Conservation (phyloP, 1,284 basidiomycete species). For the Leucoagaricus sp. region DNA sequence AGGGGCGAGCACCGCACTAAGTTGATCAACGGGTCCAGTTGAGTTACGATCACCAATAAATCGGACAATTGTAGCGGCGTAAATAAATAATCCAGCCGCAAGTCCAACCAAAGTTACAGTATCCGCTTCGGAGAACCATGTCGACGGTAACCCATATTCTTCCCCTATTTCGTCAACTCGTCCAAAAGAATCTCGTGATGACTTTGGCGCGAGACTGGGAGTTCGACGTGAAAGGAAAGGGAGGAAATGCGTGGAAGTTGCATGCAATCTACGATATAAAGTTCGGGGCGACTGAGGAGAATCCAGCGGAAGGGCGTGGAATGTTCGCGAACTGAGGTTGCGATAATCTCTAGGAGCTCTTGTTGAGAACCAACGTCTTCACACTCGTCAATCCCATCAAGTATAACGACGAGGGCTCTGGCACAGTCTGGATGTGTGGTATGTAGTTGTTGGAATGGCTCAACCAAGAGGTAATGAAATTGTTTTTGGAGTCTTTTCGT, state of each 20-base stretch:
- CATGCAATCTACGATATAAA: background rate
- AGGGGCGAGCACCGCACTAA: background rate
- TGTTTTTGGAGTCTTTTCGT: background rate
- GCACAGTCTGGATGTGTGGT: background rate
- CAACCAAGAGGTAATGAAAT: background rate
- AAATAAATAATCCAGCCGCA: background rate
- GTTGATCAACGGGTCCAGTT: background rate
- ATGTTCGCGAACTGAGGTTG: background rate
- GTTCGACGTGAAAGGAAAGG: background rate
- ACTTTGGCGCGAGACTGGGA: background rate
- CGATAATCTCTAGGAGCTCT: background rate
- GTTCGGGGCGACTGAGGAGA: background rate
- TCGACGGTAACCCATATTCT: background rate
- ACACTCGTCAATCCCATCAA: conserved; percentile 3
- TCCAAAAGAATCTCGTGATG: background rate
- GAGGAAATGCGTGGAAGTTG: background rate
- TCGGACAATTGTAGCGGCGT: background rate
- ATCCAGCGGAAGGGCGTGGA: background rate
- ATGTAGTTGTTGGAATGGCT: background rate
- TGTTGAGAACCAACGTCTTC: background rate
- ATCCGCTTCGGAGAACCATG: background rate
- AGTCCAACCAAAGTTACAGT: background rate
- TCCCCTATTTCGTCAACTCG: background rate
- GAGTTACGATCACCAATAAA: background rate
- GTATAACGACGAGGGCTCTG: background rate